These are phyloP conservation scores for Hydnum rufescens DNA, from an alignment of 768 basidiomycete genomes.

Conservation along the genomic window DNA sequence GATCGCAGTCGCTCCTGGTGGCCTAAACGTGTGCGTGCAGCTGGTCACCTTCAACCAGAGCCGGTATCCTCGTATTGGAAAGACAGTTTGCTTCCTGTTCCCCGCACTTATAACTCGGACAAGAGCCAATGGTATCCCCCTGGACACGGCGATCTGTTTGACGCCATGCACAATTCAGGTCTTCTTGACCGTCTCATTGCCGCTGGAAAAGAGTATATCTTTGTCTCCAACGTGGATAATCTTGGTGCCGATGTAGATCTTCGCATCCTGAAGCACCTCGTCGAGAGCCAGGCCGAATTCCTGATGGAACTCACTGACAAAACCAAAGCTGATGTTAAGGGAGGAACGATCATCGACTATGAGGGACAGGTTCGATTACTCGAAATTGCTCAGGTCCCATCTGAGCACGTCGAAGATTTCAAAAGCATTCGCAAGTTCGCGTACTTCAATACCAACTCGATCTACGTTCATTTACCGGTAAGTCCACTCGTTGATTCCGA, in stretches of 20 bases:
- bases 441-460: constrained; percentile 77
- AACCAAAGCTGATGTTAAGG: constrained; percentile 84
- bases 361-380: constrained; percentile 74
- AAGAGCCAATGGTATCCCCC: constrained; percentile 94
- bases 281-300: constrained; percentile 63
- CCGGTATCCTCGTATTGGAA: constrained; percentile 80
- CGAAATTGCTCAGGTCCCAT: constrained; percentile 88
- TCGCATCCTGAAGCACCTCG: constrained; percentile 72
- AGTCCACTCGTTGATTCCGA: constrained; percentile 3
- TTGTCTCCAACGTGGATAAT: constrained; percentile 95
- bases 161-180: constrained; percentile 76
- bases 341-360: constrained; percentile 80
- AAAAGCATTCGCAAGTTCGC: constrained; percentile 85
- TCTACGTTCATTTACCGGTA: constrained; percentile 46
- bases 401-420: constrained; percentile 88
- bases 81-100: constrained; percentile 71
- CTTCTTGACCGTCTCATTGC: constrained; percentile 75
- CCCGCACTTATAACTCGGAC: constrained; percentile 57
- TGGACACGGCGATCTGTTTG: constrained; percentile 92
- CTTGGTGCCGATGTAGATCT: constrained; percentile 80
- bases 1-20: too few species aligned
- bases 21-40: constrained; percentile 4
- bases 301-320: constrained; percentile 94
- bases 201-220: constrained; percentile 92
- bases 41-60: constrained; percentile 62